phyloP scores from a whole-genome alignment of 108 stramenopile species.

The Cyclotella choctawhatcheeana region DNA sequence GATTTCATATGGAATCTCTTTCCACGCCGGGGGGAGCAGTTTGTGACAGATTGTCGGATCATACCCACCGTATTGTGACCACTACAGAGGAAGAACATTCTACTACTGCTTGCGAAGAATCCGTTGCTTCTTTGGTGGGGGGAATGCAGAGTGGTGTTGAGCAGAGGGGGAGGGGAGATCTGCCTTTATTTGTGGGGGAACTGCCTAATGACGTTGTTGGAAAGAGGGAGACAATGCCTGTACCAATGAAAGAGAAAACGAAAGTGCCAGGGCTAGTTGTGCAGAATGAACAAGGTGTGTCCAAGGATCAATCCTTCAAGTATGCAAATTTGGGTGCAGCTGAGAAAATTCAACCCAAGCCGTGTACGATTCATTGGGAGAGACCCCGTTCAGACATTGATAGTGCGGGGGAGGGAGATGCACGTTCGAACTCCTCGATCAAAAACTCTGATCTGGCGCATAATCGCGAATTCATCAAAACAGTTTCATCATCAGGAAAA shows the following conservation, averaged over 20 bases:
- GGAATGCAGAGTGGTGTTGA: background rate
- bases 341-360: no score
- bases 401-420: background rate
- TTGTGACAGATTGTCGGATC: background rate
- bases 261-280: no score
- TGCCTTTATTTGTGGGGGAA: background rate
- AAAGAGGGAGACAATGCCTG: background rate
- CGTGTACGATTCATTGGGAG: no score
- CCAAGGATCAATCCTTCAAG: no score
- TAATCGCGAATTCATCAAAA: slow-evolving; percentile 1
- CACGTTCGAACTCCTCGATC: background rate
- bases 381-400: no score
- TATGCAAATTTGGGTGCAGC: no score
- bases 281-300: no score
- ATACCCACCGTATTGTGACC: background rate
- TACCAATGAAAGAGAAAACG: background rate
- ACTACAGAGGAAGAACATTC: slow-evolving; percentile 12
- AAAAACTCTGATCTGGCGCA: background rate
- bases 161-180: background rate
- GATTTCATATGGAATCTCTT: background rate
- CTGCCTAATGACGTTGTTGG: background rate
- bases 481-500: slow-evolving; percentile 11
- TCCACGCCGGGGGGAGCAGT: background rate
- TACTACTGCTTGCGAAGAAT: slow-evolving; percentile 3
- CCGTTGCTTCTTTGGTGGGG: background rate